Percentiles rank a stretch among this genome's conserved stretches.
phyloP scores from a whole-genome alignment of 108 stramenopile species.

The Nitzschia sp. region DNA sequence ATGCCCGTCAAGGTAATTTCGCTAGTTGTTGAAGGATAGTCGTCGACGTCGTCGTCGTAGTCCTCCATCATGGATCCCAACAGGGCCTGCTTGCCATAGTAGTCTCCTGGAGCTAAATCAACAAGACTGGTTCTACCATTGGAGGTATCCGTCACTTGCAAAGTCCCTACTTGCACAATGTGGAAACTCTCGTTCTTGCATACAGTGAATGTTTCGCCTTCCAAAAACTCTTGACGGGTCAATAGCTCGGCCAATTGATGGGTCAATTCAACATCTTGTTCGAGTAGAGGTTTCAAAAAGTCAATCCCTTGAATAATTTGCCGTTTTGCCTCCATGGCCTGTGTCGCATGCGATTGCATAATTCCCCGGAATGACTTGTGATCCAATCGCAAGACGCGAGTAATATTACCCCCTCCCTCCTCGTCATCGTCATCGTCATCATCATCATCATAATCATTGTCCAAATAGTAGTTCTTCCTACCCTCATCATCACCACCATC shows the following conservation, averaged over 20 bases:
- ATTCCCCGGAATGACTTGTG: constrained; percentile 41
- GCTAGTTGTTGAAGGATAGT: constrained; percentile 32
- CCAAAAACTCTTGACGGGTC: constrained; percentile 25
- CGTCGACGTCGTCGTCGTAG: too few species aligned
- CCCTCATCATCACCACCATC: too few species aligned
- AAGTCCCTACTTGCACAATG: constrained; percentile 55
- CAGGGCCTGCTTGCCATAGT: constrained; percentile 60
- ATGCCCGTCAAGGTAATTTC: not conserved
- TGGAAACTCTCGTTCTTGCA: constrained; percentile 55
- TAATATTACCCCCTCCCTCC: too few species aligned
- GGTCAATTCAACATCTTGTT: constrained; percentile 18
- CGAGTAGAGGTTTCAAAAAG: constrained; percentile 23
- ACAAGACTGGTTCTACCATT: constrained; percentile 12
- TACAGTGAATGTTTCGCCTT: constrained; percentile 50
- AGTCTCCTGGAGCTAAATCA: constrained; percentile 31
- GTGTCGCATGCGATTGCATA: constrained; percentile 22
- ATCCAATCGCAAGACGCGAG: constrained; percentile 36
- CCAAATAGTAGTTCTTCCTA: too few species aligned
- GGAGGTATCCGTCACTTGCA: constrained; percentile 28
- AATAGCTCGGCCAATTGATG: constrained; percentile 32
- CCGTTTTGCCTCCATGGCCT: constrained; percentile 4
- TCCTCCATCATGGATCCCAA: too few species aligned
- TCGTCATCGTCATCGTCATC: too few species aligned
- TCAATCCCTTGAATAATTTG: constrained; percentile 16
- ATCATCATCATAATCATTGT: too few species aligned